Percentiles rank a stretch among this genome's conserved stretches.
Evolutionary conservation across 1,139 yeast species (phyloP).

Genomic region (Suhomyces bolitotheri): DNA sequence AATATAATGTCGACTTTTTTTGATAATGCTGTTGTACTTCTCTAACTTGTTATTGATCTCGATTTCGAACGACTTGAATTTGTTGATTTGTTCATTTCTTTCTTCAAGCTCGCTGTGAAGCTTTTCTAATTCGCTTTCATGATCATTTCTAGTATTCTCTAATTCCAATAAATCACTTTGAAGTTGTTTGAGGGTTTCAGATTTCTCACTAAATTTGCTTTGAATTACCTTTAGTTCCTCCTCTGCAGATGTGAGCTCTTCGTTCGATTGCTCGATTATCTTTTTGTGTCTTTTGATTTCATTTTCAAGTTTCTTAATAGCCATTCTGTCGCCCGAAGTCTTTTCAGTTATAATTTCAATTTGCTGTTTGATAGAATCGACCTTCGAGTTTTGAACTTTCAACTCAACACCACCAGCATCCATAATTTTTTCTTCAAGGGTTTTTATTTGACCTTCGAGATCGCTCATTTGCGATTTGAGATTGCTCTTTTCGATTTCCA

Average conservation of each 20-base stretch:
- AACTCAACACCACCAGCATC: slow-evolving; percentile 89
- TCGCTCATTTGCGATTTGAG: slow-evolving; percentile 58
- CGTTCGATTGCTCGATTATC: slow-evolving; percentile 44
- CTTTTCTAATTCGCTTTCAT: slow-evolving; percentile 38
- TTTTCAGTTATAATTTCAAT: slow-evolving; percentile 63
- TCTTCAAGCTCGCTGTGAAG: slow-evolving; percentile 51
- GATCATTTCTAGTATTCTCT: slow-evolving; percentile 31
- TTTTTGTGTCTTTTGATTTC: slow-evolving; percentile 59
- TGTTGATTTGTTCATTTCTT: slow-evolving; percentile 54
- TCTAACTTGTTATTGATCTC: slow-evolving; percentile 69
- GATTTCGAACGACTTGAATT: slow-evolving; percentile 66
- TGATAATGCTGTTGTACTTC: slow-evolving; percentile 47
- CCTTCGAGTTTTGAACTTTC: slow-evolving; percentile 77
- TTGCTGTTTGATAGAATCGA: slow-evolving; percentile 71
- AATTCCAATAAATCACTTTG: slow-evolving; percentile 27
- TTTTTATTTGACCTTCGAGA: slow-evolving; percentile 58
- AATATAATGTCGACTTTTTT: slow-evolving; percentile 41
- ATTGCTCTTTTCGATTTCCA: slow-evolving; percentile 40
- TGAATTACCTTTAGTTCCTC: slow-evolving; percentile 31
- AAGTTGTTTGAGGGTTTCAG: slow-evolving; percentile 33
- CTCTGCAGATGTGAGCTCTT: slow-evolving; percentile 33
- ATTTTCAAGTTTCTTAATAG: slow-evolving; percentile 64
- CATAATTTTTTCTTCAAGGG: slow-evolving; percentile 75
- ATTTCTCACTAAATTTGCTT: slow-evolving; percentile 35
- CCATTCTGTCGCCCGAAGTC: slow-evolving; percentile 59